Base-by-base conservation (phyloP, 441 rosid genomes). In the Monsonia emarginata region DNA sequence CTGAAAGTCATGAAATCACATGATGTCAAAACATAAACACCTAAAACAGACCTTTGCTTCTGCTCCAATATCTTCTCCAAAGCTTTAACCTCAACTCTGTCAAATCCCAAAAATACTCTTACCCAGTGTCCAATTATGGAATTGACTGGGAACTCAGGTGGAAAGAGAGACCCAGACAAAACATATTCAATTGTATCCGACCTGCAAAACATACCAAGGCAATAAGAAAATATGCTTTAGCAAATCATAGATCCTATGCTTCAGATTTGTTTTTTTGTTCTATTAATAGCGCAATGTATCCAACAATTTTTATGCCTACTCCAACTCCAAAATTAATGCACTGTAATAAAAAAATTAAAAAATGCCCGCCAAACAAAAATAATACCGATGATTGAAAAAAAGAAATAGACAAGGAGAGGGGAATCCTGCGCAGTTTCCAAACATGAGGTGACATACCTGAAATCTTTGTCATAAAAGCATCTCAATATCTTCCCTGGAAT, bases 401-500 rank as follows among this genome's bases (percentile, higher is more conserved):
- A 27, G 18, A 57, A 25, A 57, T 14, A 58, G 36, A 26, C 14
- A 27, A 14, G 9, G 18, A 34, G 24, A 32, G 48, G 22, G 16
- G 44, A 31, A 61, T 18, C 46, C 4, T 16, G 14, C 3, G 65
- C 26, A 31, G 13, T 8, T 58, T 28, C 4, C 5, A 68, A 16
- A 24, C 36, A 1, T 3, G 27, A 24, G 57, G 14, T 27, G 58
- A 24, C 71, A 61, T 81, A 86, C 99, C 96, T 85, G 79, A 92
- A 88, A 83, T 91, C 99, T 84, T 83, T 95, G 80, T 92, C 99
- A 78, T 87, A 95, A 69, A 85, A 83, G 71, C 99, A 95, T 78
- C 92, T 90, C 82, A 95, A 75, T 76, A 95, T 75, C 86, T 85
- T 95, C 76, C 92, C 98, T 72, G 98, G 99, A 77, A 95, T 88